Percentiles rank a stretch among this genome's conserved stretches.
phyloP scores from a whole-genome alignment of 2,329 filamentous ascomycete species.

The Phialophora tarda region DNA sequence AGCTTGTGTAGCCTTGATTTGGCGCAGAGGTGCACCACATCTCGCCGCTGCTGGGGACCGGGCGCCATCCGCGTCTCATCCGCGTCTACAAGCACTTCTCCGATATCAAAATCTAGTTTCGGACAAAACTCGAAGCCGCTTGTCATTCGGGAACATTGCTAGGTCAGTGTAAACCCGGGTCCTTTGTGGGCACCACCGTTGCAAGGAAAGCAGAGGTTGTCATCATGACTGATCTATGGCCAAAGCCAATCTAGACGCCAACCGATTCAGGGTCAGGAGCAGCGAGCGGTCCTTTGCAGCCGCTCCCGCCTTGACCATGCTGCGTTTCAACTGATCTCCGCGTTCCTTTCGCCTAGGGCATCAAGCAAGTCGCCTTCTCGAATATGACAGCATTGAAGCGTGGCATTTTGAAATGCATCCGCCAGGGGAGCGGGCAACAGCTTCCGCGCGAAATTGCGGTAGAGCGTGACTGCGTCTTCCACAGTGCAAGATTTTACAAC shows the following conservation, averaged over 20 bases:
- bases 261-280: background rate
- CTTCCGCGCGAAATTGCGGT: conserved; percentile 30
- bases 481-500: conserved; percentile 4
- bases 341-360: background rate
- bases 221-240: background rate
- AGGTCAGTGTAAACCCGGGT: background rate
- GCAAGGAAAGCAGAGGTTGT: background rate
- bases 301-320: conserved; percentile 8
- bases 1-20: conserved; percentile 20
- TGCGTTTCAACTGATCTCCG: background rate
- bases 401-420: conserved; percentile 30
- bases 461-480: background rate
- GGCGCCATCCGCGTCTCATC: conserved; percentile 13
- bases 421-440: conserved; percentile 22
- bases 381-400: conserved; percentile 23
- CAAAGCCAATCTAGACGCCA: background rate
- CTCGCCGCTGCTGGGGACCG: conserved; percentile 28
- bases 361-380: conserved; percentile 13
- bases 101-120: conserved; percentile 18
- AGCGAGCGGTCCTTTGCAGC: conserved; percentile 8
- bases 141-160: background rate
- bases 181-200: background rate
- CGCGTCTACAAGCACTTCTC: conserved; percentile 16
- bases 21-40: background rate
- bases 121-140: background rate